These are phyloP conservation scores for Spiraea crenata DNA, from an alignment of 331 rosid genomes.

Conservation along the genomic window DNA sequence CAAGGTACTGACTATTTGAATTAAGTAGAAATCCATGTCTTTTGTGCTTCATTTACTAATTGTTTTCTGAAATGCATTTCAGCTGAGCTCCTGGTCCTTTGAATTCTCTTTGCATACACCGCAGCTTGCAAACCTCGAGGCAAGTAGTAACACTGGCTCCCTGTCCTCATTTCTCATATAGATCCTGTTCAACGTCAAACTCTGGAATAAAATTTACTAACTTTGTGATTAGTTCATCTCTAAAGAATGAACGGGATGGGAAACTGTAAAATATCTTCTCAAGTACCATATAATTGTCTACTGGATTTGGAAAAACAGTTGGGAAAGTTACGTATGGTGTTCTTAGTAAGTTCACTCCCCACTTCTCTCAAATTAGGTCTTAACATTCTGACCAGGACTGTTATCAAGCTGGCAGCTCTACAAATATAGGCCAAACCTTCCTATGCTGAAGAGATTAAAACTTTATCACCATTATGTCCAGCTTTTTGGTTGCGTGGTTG, in stretches of 20 bases:
- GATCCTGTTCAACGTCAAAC: not conserved
- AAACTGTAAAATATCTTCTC: not conserved
- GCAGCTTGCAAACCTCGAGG: slow-evolving; percentile 63
- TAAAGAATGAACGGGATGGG: not conserved
- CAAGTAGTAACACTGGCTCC: slow-evolving; percentile 37
- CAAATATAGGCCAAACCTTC: not conserved
- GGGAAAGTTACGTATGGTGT: not conserved
- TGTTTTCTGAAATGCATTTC: slow-evolving; percentile 38
- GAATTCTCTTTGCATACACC: slow-evolving; percentile 53
- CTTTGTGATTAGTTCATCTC: not conserved
- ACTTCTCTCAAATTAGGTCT: not conserved
- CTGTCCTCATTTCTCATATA: not conserved
- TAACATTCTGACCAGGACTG: not conserved
- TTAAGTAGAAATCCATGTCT: not conserved
- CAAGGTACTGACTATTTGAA: slow-evolving; percentile 44
- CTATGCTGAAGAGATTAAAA: not conserved
- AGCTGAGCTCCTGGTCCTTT: slow-evolving; percentile 76
- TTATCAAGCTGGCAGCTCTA: not conserved
- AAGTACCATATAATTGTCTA: not conserved
- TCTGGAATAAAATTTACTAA: not conserved
- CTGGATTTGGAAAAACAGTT: not conserved
- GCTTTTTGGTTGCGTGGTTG: not conserved
- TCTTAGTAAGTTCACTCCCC: not conserved
- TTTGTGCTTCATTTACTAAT: slow-evolving; percentile 5
- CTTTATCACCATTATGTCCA: not conserved